Evolutionary conservation across 192 early-diverging fungal genomes (phyloP).

Genomic region (Obelidium mucronatum): DNA sequence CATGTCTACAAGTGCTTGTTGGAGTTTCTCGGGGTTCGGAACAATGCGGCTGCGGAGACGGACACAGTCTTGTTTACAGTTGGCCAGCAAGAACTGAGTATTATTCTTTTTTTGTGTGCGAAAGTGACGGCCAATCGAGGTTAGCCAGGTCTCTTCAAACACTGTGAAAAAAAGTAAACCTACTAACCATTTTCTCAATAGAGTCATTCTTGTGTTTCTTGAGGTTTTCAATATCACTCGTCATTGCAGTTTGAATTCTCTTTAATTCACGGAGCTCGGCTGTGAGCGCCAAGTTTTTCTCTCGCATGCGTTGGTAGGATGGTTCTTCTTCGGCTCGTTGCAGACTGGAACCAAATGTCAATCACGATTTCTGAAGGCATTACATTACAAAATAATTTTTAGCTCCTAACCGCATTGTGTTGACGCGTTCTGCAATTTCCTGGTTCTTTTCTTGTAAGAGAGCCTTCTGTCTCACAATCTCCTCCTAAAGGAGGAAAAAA

Average conservation of each 20-base stretch:
- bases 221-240: constrained; percentile 48
- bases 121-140: not conserved
- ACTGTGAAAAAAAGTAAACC: constrained; percentile 16
- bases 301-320: constrained; percentile 51
- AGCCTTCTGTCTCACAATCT: constrained; percentile 50
- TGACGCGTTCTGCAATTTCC: constrained; percentile 64
- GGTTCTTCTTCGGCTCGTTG: constrained; percentile 65
- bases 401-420: constrained; percentile 46
- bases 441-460: constrained; percentile 60
- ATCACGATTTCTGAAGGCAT: not conserved
- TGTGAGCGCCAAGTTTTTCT: constrained; percentile 57
- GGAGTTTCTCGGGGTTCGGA: constrained; percentile 77
- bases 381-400: not conserved
- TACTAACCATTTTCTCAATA: constrained; percentile 60
- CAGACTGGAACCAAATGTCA: constrained; percentile 37
- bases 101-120: constrained; percentile 41
- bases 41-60: constrained; percentile 70
- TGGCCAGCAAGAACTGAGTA: constrained; percentile 58
- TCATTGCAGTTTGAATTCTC: constrained; percentile 49
- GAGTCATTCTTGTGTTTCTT: constrained; percentile 62
- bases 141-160: not conserved
- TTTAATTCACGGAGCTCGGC: constrained; percentile 66
- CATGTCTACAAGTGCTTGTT: constrained; percentile 69
- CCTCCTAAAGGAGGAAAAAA: too few relatives aligned
- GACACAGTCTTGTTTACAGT: constrained; percentile 57